Percentiles rank a stretch among this genome's conserved stretches.
Evolutionary conservation across 305 asterid species (phyloP).

Genomic region (Solanum hybrid): DNA sequence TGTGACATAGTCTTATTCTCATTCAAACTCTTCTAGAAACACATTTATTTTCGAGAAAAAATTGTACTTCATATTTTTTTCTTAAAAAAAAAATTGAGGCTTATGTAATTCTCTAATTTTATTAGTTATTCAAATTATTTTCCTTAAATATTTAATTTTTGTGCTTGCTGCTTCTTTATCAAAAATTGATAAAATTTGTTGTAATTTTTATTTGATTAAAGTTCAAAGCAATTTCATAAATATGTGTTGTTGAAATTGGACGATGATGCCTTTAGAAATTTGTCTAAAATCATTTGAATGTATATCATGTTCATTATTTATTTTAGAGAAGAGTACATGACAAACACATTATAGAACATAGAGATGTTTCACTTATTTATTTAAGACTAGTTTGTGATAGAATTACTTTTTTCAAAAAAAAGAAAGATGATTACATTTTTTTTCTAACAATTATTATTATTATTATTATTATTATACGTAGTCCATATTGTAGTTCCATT

Average conservation of each 20-base stretch:
- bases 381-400: neutral
- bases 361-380: neutral
- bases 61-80: no score
- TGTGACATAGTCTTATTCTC: neutral
- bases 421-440: no score
- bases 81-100: neutral
- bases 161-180: neutral
- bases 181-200: no score
- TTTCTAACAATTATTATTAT: no score
- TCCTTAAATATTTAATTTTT: no score
- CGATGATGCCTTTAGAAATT: neutral
- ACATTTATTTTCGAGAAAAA: neutral
- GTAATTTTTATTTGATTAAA: neutral
- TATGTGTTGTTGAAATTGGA: neutral
- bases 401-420: no score
- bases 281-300: neutral
- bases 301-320: neutral
- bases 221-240: neutral
- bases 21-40: neutral
- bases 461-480: no score
- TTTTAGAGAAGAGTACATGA: no score
- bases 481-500: no score
- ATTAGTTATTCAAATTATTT: neutral
- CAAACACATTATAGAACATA: neutral
- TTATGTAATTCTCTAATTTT: neutral